phyloP scores from a whole-genome alignment of 2,329 filamentous ascomycete genomes.

The Venturia pyrina region DNA sequence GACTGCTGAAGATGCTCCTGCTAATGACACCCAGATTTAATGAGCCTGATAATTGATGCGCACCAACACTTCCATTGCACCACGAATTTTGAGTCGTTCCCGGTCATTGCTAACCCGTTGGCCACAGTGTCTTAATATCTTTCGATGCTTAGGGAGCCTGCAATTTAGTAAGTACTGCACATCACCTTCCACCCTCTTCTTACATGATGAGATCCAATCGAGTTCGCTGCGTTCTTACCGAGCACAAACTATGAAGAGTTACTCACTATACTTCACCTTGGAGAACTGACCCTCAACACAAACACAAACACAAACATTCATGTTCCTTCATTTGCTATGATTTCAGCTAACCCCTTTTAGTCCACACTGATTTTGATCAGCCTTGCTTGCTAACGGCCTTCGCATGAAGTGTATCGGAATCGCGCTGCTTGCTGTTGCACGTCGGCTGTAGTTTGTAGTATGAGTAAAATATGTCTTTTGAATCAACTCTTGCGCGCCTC shows the following conservation, averaged over 20 bases:
- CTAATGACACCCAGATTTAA: conserved; percentile 17
- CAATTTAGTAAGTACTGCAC: conserved; percentile 11
- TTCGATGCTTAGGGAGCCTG: not conserved
- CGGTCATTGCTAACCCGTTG: not conserved
- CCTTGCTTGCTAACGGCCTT: not conserved
- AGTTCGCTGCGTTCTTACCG: conserved; percentile 58
- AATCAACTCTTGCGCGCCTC: not conserved
- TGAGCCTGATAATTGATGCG: conserved; percentile 30
- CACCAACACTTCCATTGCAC: not conserved
- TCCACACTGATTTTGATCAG: not conserved
- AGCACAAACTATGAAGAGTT: conserved; percentile 48
- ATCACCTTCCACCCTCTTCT: conserved; percentile 14
- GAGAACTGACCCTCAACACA: conserved; percentile 45
- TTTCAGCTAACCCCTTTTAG: not conserved
- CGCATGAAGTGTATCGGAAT: not conserved
- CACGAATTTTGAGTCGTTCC: not conserved
- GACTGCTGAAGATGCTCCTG: not conserved
- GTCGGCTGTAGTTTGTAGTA: not conserved
- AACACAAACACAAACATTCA: conserved; percentile 12
- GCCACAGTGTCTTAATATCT: not conserved
- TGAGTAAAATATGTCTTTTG: not conserved
- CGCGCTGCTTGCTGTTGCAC: not conserved
- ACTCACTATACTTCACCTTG: conserved; percentile 47
- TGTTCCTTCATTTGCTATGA: not conserved
- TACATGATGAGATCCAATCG: conserved; percentile 49